A percentile compares a stretch with the other conserved stretches of the same genome.
These are phyloP conservation scores for Pleurotus cornucopiae DNA, from an alignment of 768 basidiomycete genomes.

Conservation along the genomic window DNA sequence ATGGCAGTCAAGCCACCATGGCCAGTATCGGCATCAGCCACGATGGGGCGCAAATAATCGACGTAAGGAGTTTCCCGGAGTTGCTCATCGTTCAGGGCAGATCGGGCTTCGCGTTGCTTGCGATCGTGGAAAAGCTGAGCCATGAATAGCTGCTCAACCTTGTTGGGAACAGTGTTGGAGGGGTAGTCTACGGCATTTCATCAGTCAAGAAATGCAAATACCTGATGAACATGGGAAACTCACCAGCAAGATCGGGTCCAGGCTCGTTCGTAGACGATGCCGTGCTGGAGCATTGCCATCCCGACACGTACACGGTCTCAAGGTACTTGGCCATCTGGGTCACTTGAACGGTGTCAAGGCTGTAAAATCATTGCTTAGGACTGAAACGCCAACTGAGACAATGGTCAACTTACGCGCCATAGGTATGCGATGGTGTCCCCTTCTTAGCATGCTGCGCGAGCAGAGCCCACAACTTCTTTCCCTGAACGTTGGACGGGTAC, in stretches of 20 bases:
- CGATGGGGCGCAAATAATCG: slow-evolving; percentile 91
- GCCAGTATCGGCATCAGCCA: slow-evolving; percentile 98
- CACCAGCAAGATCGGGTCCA: slow-evolving; percentile 96
- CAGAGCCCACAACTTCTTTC: slow-evolving; percentile 79
- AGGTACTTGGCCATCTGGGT: slow-evolving; percentile 99
- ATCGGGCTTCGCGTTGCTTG: slow-evolving; percentile 85
- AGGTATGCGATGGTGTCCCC: slow-evolving; percentile 88
- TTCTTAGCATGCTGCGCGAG: slow-evolving; percentile 74
- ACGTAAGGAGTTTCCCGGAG: slow-evolving; percentile 65
- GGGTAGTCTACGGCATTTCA: slow-evolving; percentile 72
- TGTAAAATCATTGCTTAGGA: slow-evolving; percentile 24
- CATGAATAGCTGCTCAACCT: slow-evolving; percentile 97
- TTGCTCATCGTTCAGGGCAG: slow-evolving; percentile 64
- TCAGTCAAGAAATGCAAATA: neutral
- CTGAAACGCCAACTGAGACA: neutral
- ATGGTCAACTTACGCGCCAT: slow-evolving; percentile 84
- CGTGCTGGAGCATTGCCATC: slow-evolving; percentile 92
- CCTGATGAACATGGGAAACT: slow-evolving; percentile 13
- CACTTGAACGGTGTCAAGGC: slow-evolving; percentile 95
- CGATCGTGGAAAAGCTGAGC: slow-evolving; percentile 99
- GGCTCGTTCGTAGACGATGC: slow-evolving; percentile 94
- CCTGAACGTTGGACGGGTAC: slow-evolving; percentile 83
- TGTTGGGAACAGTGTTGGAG: slow-evolving; percentile 97
- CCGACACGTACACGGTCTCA: slow-evolving; percentile 98
- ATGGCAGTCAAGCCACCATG: slow-evolving; percentile 97